phyloP scores from a whole-genome alignment of 352 stramenopile species.

The Thalassiosira mediterranea region DNA sequence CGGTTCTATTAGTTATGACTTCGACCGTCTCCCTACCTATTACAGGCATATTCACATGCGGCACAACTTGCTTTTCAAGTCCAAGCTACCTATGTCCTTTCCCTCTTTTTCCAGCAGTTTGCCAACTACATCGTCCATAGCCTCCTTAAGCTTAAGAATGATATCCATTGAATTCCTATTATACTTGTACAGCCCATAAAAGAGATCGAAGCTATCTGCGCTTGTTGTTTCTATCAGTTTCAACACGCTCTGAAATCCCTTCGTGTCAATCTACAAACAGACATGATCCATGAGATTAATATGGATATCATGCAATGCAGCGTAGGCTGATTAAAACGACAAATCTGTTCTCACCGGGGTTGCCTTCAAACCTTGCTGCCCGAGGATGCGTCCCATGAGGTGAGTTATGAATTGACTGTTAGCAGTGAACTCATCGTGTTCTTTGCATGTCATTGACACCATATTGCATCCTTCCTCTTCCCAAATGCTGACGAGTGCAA shows the following conservation, averaged over 20 bases:
- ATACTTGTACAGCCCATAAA: conserved; percentile 97
- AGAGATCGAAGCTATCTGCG: conserved; percentile 97
- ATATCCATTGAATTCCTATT: conserved; percentile 84
- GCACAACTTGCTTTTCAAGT: too few species aligned
- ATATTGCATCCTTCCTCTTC: conserved; percentile 96
- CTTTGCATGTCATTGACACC: conserved; percentile 94
- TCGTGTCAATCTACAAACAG: conserved; percentile 91
- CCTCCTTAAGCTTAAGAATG: conserved; percentile 74
- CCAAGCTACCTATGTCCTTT: too few species aligned
- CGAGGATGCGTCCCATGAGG: conserved; percentile 95
- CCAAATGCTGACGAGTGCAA: conserved; percentile 85
- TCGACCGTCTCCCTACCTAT: too few species aligned
- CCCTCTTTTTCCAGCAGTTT: conserved; percentile 74
- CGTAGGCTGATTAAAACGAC: too few species aligned
- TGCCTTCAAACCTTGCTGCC: conserved; percentile 82
- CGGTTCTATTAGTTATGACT: too few species aligned
- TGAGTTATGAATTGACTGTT: conserved; percentile 99
- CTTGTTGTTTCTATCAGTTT: conserved; percentile 95
- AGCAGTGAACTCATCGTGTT: conserved; percentile 95
- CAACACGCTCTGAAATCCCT: conserved; percentile 96
- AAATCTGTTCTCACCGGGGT: conserved; percentile 65
- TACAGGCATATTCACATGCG: too few species aligned
- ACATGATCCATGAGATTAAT: not conserved
- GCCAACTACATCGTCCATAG: conserved; percentile 81
- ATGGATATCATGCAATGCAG: too few species aligned